Conservation (phyloP, 176 grass and related monocot species). For the sorghum (Sorghum bicolor) region Sorghum_bicolor_NCBIv3 NC_012878.2:7366001-7366500, state of each 20-base stretch:
- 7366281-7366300: accelerated
- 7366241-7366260: neutral
- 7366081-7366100: neutral
- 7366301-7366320: neutral
- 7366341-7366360: neutral
- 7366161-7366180: neutral
- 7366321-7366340: neutral
- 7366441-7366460: no score
- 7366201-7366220: neutral
- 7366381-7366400: neutral
- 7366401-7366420: neutral
- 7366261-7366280: neutral
- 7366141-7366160: neutral
- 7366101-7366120: neutral
- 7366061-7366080: no score
- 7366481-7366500: no score
- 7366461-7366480: no score
- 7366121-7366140: neutral
- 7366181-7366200: neutral
- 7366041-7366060: no score
- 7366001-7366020: no score
- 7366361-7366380: neutral
- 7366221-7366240: neutral
- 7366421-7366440: no score
- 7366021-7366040: no score